phyloP scores from a whole-genome alignment of 2,329 filamentous ascomycete genomes.

The Massarina eburnea region DNA sequence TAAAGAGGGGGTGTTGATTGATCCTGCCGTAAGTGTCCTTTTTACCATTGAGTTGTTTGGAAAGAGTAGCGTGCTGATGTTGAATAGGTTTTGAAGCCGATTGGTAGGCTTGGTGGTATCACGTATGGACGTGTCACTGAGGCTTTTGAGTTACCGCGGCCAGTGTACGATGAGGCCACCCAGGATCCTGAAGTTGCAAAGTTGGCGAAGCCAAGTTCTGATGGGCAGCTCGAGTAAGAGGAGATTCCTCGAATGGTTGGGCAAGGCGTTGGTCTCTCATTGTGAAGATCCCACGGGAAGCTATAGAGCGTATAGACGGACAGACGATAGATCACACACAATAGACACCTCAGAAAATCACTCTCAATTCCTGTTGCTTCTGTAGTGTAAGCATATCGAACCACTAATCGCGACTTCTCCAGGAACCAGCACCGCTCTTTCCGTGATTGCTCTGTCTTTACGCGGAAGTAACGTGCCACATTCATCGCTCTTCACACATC shows the following conservation, averaged over 20 bases:
- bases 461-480: neutral
- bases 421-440: too few species aligned
- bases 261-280: neutral
- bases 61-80: constrained; percentile 1
- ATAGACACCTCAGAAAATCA: too few species aligned
- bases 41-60: neutral
- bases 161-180: constrained; percentile 48
- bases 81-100: constrained; percentile 67
- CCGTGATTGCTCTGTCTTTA: neutral
- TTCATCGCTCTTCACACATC: neutral
- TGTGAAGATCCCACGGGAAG: neutral
- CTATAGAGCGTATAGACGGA: neutral
- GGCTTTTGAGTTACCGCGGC: constrained; percentile 70
- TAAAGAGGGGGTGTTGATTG: constrained; percentile 71
- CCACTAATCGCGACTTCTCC: too few species aligned
- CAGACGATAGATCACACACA: too few species aligned
- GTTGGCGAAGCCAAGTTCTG: constrained; percentile 51
- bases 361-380: too few species aligned
- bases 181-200: constrained; percentile 59
- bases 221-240: constrained; percentile 24
- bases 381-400: too few species aligned
- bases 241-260: neutral
- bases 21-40: constrained; percentile 60
- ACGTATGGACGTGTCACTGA: constrained; percentile 74
- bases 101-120: constrained; percentile 82